Base-by-base conservation (phyloP, 495 filamentous ascomycete species). In the Xylaria sp. region DNA sequence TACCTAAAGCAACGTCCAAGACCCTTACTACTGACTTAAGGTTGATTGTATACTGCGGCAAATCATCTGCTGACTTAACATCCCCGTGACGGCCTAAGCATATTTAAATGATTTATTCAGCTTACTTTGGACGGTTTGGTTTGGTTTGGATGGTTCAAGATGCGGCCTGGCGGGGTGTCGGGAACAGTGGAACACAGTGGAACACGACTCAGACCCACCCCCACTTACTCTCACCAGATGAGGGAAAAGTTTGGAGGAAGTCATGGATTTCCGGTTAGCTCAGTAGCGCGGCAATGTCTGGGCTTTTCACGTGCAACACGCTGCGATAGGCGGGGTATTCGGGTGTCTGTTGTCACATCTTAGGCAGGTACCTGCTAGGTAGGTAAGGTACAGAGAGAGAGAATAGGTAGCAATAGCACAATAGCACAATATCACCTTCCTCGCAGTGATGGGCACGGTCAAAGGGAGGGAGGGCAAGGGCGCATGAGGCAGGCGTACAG, bases 181-280 rank as follows among this genome's bases (percentile, higher is more conserved):
- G 37, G 37, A 62, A 41, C 12, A n/a, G 14, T 62, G 59, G 35
- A 41, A 62, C 40, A 41, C 12, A n/a, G 14, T 62, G 59, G 35
- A 41, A 62, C 40, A 62, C 59, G 59, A 62, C 37, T 62, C 59
- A 62, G 35, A 40, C 33, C n/a, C 37, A 55, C 52, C 37, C 37
- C 59, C 59, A 40, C 59, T 40, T 17, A 21, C 21, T 24, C 37
- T 7, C 59, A 44, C 37, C 37, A 62, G 19, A 37, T n/a, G 17
- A 62, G 44, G 21, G 37, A 43, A 24, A 15, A 9, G n/a, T 24
- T 53, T 21, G 46, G n/a, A 50, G 5, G 7, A 50, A 24, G 6
- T 46, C 43, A 46, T 46, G 2, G 2, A 50, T 50, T 52, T 14
- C n/a, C 21, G n/a, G 21, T 26, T 52, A 52, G 21, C 48, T 52